Evolutionary conservation across 257 asterid genomes (phyloP), one percentile per base, ranked within the genome.

Genomic region (Fraxinus quadrangulata): DNA sequence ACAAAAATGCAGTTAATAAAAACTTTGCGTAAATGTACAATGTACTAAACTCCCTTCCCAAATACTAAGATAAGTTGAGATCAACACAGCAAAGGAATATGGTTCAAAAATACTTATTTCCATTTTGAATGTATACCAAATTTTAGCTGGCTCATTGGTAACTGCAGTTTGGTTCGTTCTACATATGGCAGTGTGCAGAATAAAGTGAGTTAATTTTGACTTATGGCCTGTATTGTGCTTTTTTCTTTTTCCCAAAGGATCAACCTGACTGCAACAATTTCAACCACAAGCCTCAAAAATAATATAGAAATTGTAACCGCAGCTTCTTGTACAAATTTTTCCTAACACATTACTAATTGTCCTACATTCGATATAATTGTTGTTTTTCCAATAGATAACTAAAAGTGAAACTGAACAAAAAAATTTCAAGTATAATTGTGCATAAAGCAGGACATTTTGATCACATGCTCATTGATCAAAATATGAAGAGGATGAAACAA

Each of bases 21-120:
- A 30, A 19, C 51, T 39, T 47, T 33, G 33, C 26, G 21, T 66
- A 23, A 5, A 23, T 70, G 45, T 23, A 67, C 59, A 66, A 75
- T 34, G 49, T 63, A 47, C 59, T 31, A 42, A 72, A 67, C 47
- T 63, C 34, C 69, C 19, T 23, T 63, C 17, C 5, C 77, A 56
- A 70, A 47, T 47, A 13, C 56, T 63, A 78, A 40, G 76, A 39
- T 72, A 36, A 67, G 67, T 77, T 49, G 59, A n/a, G 34, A 40
- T 63, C 24, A 79, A 78, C 77, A 82, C 61, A 78, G 56, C 68
- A 19, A 73, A 78, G 28, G 12, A 37, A 63, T 24, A n/a, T 59
- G 71, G 71, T 73, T 71, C 76, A 70, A 39, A 70, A 61, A 24
- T 26, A 24, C 67, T 30, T 69, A 51, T 31, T 23, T 28, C 71